These are phyloP conservation scores for Penicillium sp. DNA, from an alignment of 2,329 filamentous ascomycete genomes.

Conservation along the genomic window DNA sequence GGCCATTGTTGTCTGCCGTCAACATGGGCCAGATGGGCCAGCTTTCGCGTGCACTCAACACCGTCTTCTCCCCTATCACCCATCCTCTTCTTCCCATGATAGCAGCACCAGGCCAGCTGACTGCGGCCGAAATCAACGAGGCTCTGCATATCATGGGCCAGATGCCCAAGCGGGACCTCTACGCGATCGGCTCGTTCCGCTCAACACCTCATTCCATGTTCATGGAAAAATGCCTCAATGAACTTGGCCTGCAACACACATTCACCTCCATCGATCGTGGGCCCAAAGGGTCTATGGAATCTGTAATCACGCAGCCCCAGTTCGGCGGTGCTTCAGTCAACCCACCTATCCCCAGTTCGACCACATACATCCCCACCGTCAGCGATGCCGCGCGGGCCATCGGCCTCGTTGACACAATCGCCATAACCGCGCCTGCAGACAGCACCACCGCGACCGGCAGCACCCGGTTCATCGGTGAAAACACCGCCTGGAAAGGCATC, in stretches of 20 bases:
- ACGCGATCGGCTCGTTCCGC: constrained; percentile 70
- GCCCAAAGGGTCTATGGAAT: constrained; percentile 64
- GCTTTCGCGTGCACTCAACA: constrained; percentile 77
- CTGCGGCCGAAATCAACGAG: constrained; percentile 78
- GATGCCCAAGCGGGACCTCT: constrained; percentile 74
- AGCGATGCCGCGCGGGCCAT: constrained; percentile 76
- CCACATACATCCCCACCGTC: constrained; percentile 61
- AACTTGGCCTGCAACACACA: constrained; percentile 79
- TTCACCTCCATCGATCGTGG: constrained; percentile 72
- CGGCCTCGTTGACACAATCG: constrained; percentile 77
- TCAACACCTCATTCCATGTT: constrained; percentile 78
- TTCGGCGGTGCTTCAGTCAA: constrained; percentile 83
- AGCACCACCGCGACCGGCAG: constrained; percentile 1
- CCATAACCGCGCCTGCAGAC: constrained; percentile 53
- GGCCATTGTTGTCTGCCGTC: constrained; percentile 74
- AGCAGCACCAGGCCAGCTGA: constrained; percentile 80
- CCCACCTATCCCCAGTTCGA: constrained; percentile 61
- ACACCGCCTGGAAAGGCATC: constrained; percentile 82
- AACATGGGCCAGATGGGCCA: constrained; percentile 88
- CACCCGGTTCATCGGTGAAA: constrained; percentile 66
- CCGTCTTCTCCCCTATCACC: constrained; percentile 83
- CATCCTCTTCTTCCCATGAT: constrained; percentile 80
- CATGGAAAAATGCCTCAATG: constrained; percentile 79
- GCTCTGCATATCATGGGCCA: constrained; percentile 76
- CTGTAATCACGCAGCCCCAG: constrained; percentile 67